Evolutionary conservation across 2,329 filamentous ascomycete species (phyloP).

Genomic region (Penicillium brevicompactum): DNA sequence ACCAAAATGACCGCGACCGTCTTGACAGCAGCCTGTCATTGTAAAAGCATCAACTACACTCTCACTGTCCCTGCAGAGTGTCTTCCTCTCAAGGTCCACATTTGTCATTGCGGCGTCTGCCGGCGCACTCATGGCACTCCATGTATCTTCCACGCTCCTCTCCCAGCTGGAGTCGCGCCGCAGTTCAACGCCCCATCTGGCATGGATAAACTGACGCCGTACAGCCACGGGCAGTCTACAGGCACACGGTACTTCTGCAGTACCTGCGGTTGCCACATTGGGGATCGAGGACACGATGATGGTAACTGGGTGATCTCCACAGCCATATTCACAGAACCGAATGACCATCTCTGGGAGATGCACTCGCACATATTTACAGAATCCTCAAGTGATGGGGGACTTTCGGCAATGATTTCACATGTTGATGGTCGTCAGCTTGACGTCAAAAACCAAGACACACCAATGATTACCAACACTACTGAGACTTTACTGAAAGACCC

Average conservation of each 20-base stretch:
- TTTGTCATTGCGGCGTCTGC: slow-evolving; percentile 51
- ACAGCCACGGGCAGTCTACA: slow-evolving; percentile 30
- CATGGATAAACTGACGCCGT: slow-evolving; percentile 25
- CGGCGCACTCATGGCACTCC: slow-evolving; percentile 42
- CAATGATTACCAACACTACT: neutral
- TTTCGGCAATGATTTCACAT: slow-evolving; percentile 17
- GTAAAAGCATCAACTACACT: slow-evolving; percentile 30
- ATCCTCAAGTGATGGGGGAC: slow-evolving; percentile 18
- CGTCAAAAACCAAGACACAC: slow-evolving; percentile 10
- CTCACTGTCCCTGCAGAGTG: slow-evolving; percentile 34
- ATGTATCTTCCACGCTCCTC: slow-evolving; percentile 27
- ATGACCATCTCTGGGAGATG: slow-evolving; percentile 21
- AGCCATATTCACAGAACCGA: slow-evolving; percentile 24
- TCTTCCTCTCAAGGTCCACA: slow-evolving; percentile 42
- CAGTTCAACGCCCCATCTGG: slow-evolving; percentile 27
- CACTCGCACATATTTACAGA: slow-evolving; percentile 21
- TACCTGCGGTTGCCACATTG: slow-evolving; percentile 46
- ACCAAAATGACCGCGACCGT: slow-evolving; percentile 17
- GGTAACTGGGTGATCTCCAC: slow-evolving; percentile 26
- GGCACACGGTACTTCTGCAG: slow-evolving; percentile 45
- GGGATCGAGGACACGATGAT: slow-evolving; percentile 11
- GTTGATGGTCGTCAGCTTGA: slow-evolving; percentile 19
- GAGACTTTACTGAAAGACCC: neutral
- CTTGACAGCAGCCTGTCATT: slow-evolving; percentile 30
- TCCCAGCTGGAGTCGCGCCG: slow-evolving; percentile 22